Evolutionary conservation across 768 basidiomycete genomes (phyloP).

Genomic region (Pleurotus tuber-regium): DNA sequence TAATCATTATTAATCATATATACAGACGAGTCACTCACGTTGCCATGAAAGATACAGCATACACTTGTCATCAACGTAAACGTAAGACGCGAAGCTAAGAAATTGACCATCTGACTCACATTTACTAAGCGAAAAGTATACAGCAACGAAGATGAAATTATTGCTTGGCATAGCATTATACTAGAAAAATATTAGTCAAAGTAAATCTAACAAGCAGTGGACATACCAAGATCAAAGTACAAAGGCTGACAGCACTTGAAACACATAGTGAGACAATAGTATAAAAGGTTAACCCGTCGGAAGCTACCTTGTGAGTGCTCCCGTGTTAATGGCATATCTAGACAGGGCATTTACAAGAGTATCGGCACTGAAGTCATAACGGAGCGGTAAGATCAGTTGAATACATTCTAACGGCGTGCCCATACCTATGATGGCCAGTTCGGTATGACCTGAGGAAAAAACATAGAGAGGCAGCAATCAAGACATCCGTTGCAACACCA

Average conservation of each 20-base stretch:
- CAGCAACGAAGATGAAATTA: conserved; percentile 52
- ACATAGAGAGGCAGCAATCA: conserved; percentile 50
- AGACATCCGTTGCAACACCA: conserved; percentile 48
- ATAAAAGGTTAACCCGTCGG: neutral
- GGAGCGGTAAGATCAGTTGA: neutral
- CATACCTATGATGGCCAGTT: conserved; percentile 42
- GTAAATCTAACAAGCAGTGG: neutral
- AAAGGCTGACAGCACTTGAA: conserved; percentile 41
- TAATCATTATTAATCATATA: no score
- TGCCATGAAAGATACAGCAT: conserved; percentile 33
- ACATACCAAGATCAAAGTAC: conserved; percentile 34
- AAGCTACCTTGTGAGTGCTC: conserved; percentile 53
- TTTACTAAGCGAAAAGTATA: conserved; percentile 61
- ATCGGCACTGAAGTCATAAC: conserved; percentile 39
- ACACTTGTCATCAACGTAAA: conserved; percentile 26
- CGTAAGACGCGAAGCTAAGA: neutral
- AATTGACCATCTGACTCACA: conserved; percentile 31
- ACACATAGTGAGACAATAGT: neutral
- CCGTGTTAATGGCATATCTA: conserved; percentile 63
- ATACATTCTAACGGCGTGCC: conserved; percentile 14
- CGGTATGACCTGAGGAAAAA: conserved; percentile 54
- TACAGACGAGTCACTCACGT: conserved; percentile 1
- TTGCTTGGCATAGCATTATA: conserved; percentile 47
- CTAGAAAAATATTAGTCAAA: conserved; percentile 26
- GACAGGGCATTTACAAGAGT: conserved; percentile 54